Percentiles rank a stretch among this genome's conserved stretches.
Evolutionary conservation across 129 eudicot species (phyloP).

Genomic region (Lonicera japonica): DNA sequence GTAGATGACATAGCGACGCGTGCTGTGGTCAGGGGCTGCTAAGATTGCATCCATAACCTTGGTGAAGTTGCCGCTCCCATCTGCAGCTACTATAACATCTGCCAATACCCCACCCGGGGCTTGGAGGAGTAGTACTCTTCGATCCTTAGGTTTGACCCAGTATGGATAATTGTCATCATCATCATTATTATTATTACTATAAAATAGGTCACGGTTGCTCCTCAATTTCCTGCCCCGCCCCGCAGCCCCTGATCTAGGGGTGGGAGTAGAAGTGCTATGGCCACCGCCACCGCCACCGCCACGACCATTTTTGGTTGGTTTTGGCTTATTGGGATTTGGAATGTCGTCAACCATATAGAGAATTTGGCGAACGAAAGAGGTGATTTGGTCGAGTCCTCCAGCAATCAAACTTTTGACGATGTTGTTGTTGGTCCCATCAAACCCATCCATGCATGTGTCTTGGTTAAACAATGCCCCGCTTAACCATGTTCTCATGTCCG

Average conservation of each 20-base stretch:
- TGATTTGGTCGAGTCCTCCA: conserved; percentile 43
- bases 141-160: conserved; percentile 50
- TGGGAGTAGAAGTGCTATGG: neutral
- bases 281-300: too few relatives aligned
- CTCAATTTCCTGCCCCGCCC: conserved; percentile 18
- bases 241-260: neutral
- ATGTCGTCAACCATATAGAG: conserved; percentile 34
- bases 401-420: conserved; percentile 40
- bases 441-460: conserved; percentile 89
- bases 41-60: conserved; percentile 49
- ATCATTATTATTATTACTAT: too few relatives aligned
- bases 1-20: conserved; percentile 52
- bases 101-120: conserved; percentile 24
- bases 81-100: conserved; percentile 65
- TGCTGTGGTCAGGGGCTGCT: conserved; percentile 47
- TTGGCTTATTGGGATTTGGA: neutral
- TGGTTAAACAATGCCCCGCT: conserved; percentile 78
- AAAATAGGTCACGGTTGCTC: neutral
- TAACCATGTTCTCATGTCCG: conserved; percentile 72
- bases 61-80: conserved; percentile 68
- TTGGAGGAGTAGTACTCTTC: conserved; percentile 53
- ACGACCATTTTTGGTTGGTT: neutral
- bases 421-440: conserved; percentile 63
- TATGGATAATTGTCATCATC: conserved; percentile 29
- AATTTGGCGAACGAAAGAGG: conserved; percentile 44